Conservation (phyloP, 257 asterid species). For the Hygrophila difformis region DNA sequence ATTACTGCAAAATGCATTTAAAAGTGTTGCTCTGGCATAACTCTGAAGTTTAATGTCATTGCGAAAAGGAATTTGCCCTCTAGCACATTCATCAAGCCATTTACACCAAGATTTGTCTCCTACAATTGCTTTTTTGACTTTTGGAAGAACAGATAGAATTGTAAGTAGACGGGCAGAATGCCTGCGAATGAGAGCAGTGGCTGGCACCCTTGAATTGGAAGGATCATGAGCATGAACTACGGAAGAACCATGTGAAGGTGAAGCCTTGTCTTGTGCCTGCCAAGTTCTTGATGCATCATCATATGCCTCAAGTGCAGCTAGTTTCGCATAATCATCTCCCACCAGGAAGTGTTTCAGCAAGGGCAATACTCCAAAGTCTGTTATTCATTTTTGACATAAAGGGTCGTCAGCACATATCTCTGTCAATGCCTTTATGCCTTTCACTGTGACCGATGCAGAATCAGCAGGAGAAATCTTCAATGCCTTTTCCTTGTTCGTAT, state of each 20-base stretch:
- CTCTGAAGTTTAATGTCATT: conserved; percentile 89
- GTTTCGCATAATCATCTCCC: conserved; percentile 93
- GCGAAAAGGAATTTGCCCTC: conserved; percentile 73
- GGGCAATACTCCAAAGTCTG: conserved; percentile 62
- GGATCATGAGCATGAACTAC: conserved; percentile 31
- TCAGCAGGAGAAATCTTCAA: conserved; percentile 79
- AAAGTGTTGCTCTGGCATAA: conserved; percentile 82
- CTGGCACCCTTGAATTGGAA: conserved; percentile 82
- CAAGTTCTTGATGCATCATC: conserved; percentile 86
- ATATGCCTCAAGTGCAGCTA: conserved; percentile 93
- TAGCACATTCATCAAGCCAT: conserved; percentile 96
- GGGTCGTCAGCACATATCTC: conserved; percentile 86
- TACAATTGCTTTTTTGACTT: conserved; percentile 63
- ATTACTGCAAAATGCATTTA: conserved; percentile 61
- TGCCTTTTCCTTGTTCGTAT: conserved; percentile 65
- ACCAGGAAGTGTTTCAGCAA: conserved; percentile 75
- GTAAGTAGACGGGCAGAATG: conserved; percentile 87
- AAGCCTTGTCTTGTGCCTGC: conserved; percentile 49
- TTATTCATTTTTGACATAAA: conserved; percentile 50
- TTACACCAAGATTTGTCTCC: conserved; percentile 61
- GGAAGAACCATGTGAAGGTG: conserved; percentile 45
- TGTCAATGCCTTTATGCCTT: conserved; percentile 87
- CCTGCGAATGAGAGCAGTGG: conserved; percentile 87
- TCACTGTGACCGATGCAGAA: conserved; percentile 84
- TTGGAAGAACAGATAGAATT: conserved; percentile 72